A percentile compares a stretch with the other conserved stretches of the same genome.
Evolutionary conservation across 1,284 basidiomycete species (phyloP).

Genomic region (Kwoniella shivajii): DNA sequence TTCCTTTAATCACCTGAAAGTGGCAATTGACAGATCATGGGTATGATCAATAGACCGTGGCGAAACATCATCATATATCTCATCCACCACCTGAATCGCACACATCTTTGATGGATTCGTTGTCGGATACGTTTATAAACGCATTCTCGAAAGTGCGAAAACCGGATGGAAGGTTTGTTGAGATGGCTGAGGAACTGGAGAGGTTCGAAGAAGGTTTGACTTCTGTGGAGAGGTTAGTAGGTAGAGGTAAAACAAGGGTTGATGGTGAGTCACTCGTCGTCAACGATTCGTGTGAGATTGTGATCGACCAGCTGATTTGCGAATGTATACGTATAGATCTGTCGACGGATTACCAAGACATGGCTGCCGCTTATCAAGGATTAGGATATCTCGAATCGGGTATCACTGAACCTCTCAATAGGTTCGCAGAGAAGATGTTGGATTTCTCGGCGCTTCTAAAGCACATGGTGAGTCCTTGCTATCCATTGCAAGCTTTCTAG

Average conservation of each 20-base stretch:
- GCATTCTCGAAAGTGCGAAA: constrained; percentile 88
- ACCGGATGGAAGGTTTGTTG: constrained; percentile 90
- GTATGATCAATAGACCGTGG: constrained; percentile 69
- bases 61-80: constrained; percentile 89
- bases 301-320: neutral
- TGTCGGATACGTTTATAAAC: constrained; percentile 94
- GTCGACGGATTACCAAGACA: constrained; percentile 92
- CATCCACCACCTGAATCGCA: constrained; percentile 82
- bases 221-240: constrained; percentile 77
- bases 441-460: constrained; percentile 86
- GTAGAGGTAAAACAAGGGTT: constrained; percentile 70
- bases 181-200: constrained; percentile 87
- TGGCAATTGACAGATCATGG: neutral
- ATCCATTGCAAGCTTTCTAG: too few relatives aligned
- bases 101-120: constrained; percentile 83
- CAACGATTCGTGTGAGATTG: neutral
- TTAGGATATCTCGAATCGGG: constrained; percentile 96
- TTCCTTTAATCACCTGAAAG: neutral
- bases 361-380: constrained; percentile 92
- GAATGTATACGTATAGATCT: constrained; percentile 65
- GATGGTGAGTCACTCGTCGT: constrained; percentile 71
- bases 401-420: constrained; percentile 93
- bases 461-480: constrained; percentile 74
- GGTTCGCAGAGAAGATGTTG: constrained; percentile 90
- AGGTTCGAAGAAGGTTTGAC: constrained; percentile 90